Evolutionary conservation across 331 rosid species (phyloP), one percentile per base, ranked within the genome.

Genomic region (Cydonia oblonga): DNA sequence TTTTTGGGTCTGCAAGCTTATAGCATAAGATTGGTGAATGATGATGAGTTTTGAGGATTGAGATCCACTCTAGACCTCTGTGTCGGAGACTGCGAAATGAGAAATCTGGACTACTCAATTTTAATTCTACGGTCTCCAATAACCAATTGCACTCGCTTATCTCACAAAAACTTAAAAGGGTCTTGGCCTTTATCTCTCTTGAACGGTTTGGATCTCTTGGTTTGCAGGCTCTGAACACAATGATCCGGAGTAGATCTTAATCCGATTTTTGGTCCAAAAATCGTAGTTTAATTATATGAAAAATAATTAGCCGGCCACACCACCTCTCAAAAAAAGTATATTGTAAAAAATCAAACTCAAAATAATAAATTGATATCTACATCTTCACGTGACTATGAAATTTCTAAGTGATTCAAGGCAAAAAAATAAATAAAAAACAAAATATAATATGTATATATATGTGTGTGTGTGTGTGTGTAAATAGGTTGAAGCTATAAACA

Each of bases 171-270:
- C 13, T 35, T 9, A 35, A 35, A 35, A 35, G 0, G 4, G 4
- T 35, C 13, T 0, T 35, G 4, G 9, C 42, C 42, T 35, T 35
- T 35, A 12, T 35, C 42, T 9, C 1, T 2, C 42, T 35, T 35
- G 12, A 35, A 35, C 4, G 1, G 0, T 35, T 1, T 0, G 4
- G 1, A 35, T 2, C 1, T 35, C 1, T 35, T 1, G 3, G 1
- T 35, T 0, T 9, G 1, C 1, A 0, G 4, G 42, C 1, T 35
- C 12, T 0, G 12, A 35, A 35, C 3, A 35, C 11, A 9, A 35
- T 0, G 1, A 35, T 35, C 1, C 1, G 0, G 4, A 35, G 42
- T 35, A 0, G 13, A 35, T 35, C 42, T 0, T 2, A 9, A 9
- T 35, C 42, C 12, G 0, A 35, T 0, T 49, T 2, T 35, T 35